Conservation (phyloP, 805 yeast species). For the Cyberlindnera americana region DNA sequence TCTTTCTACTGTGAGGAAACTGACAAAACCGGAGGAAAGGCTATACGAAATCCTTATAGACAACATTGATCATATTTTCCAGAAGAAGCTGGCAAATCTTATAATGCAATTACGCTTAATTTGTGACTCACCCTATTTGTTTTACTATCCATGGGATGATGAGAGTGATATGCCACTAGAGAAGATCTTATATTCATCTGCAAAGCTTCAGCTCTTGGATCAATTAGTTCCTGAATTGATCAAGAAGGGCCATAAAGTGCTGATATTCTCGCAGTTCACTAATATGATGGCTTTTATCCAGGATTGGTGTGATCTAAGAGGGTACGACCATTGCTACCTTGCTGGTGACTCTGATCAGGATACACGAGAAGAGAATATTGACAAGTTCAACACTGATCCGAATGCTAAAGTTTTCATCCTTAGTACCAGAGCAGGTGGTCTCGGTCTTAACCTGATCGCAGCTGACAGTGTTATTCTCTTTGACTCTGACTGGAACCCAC, state of each 20-base stretch:
- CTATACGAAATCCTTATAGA: constrained; percentile 13
- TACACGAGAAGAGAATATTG: constrained; percentile 63
- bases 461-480: constrained; percentile 90
- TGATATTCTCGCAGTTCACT: constrained; percentile 87
- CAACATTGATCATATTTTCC: constrained; percentile 39
- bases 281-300: constrained; percentile 74
- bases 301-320: constrained; percentile 61
- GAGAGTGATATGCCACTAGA: constrained; percentile 38
- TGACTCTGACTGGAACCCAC: constrained; percentile 98
- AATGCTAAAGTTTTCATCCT: constrained; percentile 57
- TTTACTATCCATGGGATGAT: constrained; percentile 70
- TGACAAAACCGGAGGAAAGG: constrained; percentile 11
- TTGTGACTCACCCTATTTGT: constrained; percentile 82
- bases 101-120: constrained; percentile 83
- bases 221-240: constrained; percentile 55
- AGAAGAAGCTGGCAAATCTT: constrained; percentile 57
- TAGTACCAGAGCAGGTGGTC: constrained; percentile 92
- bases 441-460: constrained; percentile 80
- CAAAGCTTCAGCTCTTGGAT: constrained; percentile 69
- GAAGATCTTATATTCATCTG: constrained; percentile 52
- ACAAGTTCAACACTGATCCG: constrained; percentile 37
- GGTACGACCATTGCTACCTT: constrained; percentile 50
- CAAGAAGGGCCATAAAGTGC: constrained; percentile 55
- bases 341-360: constrained; percentile 73
- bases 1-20: not conserved